Percentiles rank a stretch among this genome's conserved stretches.
Evolutionary conservation across 345 rosid genomes (phyloP).

Genomic region (Trapa incisa): DNA sequence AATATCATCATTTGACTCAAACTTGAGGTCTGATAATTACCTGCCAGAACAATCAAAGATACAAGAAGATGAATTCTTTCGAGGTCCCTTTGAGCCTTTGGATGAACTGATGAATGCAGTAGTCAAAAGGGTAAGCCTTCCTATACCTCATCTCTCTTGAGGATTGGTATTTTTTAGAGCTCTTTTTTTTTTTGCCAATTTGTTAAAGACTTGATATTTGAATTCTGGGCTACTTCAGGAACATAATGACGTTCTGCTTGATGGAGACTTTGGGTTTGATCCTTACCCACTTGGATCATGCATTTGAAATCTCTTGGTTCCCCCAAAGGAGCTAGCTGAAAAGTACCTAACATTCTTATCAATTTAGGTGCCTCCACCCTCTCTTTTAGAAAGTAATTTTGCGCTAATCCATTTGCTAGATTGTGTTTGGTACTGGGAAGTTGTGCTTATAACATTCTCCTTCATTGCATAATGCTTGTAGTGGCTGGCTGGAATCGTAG

Average conservation of each 20-base stretch:
- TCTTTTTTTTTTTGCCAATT: background rate
- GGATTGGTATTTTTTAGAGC: background rate
- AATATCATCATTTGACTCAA: constrained; percentile 23
- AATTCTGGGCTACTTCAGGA: constrained; percentile 29
- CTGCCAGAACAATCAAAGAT: constrained; percentile 34
- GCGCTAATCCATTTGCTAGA: background rate
- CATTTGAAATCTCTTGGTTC: constrained; percentile 8
- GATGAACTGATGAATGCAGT: constrained; percentile 58
- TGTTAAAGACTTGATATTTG: background rate
- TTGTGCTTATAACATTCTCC: background rate
- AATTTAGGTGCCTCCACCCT: background rate
- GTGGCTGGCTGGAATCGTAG: background rate
- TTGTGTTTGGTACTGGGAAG: background rate
- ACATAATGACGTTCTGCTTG: constrained; percentile 28
- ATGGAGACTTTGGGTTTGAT: constrained; percentile 49
- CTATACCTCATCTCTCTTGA: background rate
- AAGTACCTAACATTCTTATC: background rate
- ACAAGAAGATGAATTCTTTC: constrained; percentile 30
- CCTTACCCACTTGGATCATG: constrained; percentile 39
- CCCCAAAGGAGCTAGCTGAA: background rate
- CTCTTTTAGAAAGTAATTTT: background rate
- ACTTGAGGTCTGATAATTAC: constrained; percentile 27
- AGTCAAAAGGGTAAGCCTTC: constrained; percentile 48
- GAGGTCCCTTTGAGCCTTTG: constrained; percentile 37
- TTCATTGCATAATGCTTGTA: background rate